Percentiles rank a stretch among this genome's conserved stretches.
phyloP scores from a whole-genome alignment of 2,329 filamentous ascomycete species.

The Xylaria sp. region DNA sequence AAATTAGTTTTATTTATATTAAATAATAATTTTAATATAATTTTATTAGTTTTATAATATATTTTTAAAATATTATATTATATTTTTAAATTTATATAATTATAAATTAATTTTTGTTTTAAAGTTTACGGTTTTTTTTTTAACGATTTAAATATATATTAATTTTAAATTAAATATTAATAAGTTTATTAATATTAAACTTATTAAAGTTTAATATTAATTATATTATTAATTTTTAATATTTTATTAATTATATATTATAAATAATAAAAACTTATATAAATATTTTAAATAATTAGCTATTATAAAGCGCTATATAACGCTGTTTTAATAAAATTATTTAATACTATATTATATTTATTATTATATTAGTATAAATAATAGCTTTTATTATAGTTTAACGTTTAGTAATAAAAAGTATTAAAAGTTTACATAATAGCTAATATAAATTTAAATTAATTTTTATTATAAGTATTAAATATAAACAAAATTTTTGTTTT shows the following conservation, averaged over 20 bases:
- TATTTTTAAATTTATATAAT: no score
- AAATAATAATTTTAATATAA: background rate
- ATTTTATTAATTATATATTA: background rate
- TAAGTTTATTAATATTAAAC: background rate
- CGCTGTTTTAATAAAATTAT: background rate
- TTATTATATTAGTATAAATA: background rate
- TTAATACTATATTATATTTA: background rate
- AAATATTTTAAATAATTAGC: background rate
- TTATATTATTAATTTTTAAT: background rate
- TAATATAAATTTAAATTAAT: background rate
- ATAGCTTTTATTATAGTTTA: background rate
- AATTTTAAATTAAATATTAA: conserved; percentile 1
- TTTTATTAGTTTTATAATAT: background rate
- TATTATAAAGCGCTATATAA: background rate
- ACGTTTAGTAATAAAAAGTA: background rate
- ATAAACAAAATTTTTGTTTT: background rate
- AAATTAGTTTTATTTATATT: conserved; percentile 1
- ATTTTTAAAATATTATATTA: no score
- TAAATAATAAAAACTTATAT: no score
- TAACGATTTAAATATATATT: background rate
- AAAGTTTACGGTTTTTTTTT: background rate
- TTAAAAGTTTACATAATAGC: background rate
- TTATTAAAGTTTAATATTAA: background rate
- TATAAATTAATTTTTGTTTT: background rate
- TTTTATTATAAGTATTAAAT: background rate